Conservation (phyloP, 2,329 filamentous ascomycete genomes). For the Sporothrix schenckii region DNA sequence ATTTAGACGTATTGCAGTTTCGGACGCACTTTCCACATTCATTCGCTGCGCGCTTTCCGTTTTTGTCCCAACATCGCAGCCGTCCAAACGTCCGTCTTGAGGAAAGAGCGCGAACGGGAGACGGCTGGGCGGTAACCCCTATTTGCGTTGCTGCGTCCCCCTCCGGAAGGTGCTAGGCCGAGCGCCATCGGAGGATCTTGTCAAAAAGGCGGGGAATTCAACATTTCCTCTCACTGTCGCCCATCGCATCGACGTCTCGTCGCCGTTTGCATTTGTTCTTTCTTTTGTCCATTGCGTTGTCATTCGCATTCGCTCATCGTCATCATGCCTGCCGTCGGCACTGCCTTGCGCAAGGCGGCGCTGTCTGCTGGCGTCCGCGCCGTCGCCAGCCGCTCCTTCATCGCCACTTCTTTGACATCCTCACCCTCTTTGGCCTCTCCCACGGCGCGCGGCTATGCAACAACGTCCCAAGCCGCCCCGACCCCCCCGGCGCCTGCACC, state of each 20-base stretch:
- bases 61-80: neutral
- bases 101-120: constrained; percentile 2
- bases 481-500: constrained; percentile 62
- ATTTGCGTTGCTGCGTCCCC: neutral
- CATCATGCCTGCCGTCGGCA: neutral
- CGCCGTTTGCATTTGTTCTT: neutral
- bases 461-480: neutral
- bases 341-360: neutral
- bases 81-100: neutral
- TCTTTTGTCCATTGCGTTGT: neutral
- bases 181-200: constrained; percentile 4
- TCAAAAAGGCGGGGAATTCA: neutral
- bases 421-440: too few relatives aligned
- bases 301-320: too few relatives aligned
- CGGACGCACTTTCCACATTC: neutral
- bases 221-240: neutral
- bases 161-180: neutral
- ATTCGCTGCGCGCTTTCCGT: neutral
- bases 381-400: neutral
- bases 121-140: neutral
- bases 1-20: neutral
- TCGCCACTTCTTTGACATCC: neutral
- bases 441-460: neutral
- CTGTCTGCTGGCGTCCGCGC: neutral
- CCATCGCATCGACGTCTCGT: neutral